Conservation (phyloP, 148 eudicot genomes). For the Chenopodium quinoa region DNA sequence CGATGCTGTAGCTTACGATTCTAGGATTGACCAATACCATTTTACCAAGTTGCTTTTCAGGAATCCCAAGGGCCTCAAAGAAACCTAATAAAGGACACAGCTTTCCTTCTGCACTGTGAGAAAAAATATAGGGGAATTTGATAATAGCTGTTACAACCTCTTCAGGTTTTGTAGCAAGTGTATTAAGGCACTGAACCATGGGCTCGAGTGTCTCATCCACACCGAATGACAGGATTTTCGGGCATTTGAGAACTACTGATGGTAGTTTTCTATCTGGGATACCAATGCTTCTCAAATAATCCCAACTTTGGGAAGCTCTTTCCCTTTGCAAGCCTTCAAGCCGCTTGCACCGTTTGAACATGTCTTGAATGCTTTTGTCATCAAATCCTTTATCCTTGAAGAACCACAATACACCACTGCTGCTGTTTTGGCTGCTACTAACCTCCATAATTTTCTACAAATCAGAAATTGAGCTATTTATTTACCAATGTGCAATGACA, state of each 20-base stretch:
- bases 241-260: slow-evolving; percentile 65
- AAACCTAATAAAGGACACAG: slow-evolving; percentile 91
- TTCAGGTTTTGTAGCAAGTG: slow-evolving; percentile 69
- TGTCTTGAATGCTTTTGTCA: slow-evolving; percentile 66
- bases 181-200: slow-evolving; percentile 76
- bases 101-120: slow-evolving; percentile 82
- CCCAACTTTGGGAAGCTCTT: slow-evolving; percentile 79
- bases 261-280: slow-evolving; percentile 90
- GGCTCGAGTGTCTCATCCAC: slow-evolving; percentile 81
- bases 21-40: slow-evolving; percentile 84
- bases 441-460: slow-evolving; percentile 59
- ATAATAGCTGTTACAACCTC: slow-evolving; percentile 78
- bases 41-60: slow-evolving; percentile 80
- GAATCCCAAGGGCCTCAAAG: slow-evolving; percentile 81
- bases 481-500: background rate
- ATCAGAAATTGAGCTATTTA: slow-evolving; percentile 9
- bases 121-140: slow-evolving; percentile 81
- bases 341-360: slow-evolving; percentile 81
- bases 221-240: slow-evolving; percentile 76
- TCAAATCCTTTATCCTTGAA: slow-evolving; percentile 90
- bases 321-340: slow-evolving; percentile 58
- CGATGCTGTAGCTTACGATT: slow-evolving; percentile 87
- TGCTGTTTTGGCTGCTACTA: slow-evolving; percentile 49
- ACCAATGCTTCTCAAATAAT: slow-evolving; percentile 72
- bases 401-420: slow-evolving; percentile 72